phyloP scores from a whole-genome alignment of 2,329 filamentous ascomycete genomes.

The Penicillium sp. region DNA sequence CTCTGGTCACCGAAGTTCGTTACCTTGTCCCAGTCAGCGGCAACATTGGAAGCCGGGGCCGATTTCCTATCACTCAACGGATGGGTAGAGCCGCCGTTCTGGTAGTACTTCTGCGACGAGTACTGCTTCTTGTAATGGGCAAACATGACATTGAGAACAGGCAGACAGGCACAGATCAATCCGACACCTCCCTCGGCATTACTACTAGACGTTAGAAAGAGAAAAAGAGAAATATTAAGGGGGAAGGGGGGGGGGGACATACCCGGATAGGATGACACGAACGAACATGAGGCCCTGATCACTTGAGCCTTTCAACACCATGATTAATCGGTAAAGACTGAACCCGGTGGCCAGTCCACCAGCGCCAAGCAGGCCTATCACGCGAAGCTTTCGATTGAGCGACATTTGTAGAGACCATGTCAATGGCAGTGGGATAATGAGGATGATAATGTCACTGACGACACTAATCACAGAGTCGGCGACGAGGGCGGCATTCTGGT shows the following conservation, averaged over 20 bases:
- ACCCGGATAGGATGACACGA: slow-evolving; percentile 39
- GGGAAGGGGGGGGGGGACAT: slow-evolving; percentile 8
- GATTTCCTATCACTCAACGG: slow-evolving; percentile 26
- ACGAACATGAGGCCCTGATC: slow-evolving; percentile 36
- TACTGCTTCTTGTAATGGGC: slow-evolving; percentile 24
- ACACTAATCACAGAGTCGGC: slow-evolving; percentile 41
- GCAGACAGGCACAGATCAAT: slow-evolving; percentile 38
- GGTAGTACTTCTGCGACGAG: slow-evolving; percentile 29
- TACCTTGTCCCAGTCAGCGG: slow-evolving; percentile 14
- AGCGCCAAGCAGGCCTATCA: slow-evolving; percentile 36
- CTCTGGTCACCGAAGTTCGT: slow-evolving; percentile 29
- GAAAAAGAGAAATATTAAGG: neutral
- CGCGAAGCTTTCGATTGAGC: slow-evolving; percentile 34
- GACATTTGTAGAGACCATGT: slow-evolving; percentile 41
- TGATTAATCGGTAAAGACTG: slow-evolving; percentile 37
- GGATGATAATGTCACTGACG: slow-evolving; percentile 36
- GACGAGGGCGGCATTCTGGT: slow-evolving; percentile 36
- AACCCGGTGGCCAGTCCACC: slow-evolving; percentile 39
- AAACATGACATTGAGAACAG: slow-evolving; percentile 31
- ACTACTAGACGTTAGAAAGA: slow-evolving; percentile 14
- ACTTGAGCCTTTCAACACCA: slow-evolving; percentile 33
- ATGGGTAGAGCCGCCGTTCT: slow-evolving; percentile 23
- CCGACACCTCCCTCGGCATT: slow-evolving; percentile 38
- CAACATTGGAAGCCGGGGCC: slow-evolving; percentile 15
- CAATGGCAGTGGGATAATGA: slow-evolving; percentile 35